Evolutionary conservation across 441 rosid genomes (phyloP).

Genomic region (Viola pubescens): DNA sequence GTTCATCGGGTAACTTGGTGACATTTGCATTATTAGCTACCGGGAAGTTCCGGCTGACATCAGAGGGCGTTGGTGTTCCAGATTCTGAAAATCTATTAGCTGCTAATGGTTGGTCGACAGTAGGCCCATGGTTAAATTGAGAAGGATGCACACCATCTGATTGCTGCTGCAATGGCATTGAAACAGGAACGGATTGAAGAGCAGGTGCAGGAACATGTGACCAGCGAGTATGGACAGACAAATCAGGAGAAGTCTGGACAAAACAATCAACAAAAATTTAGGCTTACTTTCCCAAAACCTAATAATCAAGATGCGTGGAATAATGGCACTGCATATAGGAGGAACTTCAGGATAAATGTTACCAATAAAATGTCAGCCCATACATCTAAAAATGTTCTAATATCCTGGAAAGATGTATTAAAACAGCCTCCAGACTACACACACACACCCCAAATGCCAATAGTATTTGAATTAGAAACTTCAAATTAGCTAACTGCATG

Average conservation of each 20-base stretch:
- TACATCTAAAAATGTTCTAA: too few species aligned
- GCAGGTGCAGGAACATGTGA: constrained; percentile 58
- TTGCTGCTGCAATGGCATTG: constrained; percentile 62
- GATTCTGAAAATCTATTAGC: constrained; percentile 45
- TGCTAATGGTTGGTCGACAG: constrained; percentile 38
- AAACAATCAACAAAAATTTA: constrained; percentile 11
- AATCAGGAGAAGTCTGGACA: constrained; percentile 66
- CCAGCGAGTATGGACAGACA: constrained; percentile 76
- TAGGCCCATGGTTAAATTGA: constrained; percentile 46
- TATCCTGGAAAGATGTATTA: too few species aligned
- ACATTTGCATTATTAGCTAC: constrained; percentile 31
- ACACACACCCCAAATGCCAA: too few species aligned
- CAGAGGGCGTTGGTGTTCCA: constrained; percentile 34
- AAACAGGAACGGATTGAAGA: constrained; percentile 43
- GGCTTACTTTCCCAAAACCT: too few species aligned
- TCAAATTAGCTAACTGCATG: too few species aligned
- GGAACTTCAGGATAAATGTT: too few species aligned
- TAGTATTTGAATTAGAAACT: too few species aligned
- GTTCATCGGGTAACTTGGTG: constrained; percentile 44
- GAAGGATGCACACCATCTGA: constrained; percentile 40
- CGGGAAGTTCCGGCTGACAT: constrained; percentile 26
- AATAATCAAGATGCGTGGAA: too few species aligned
- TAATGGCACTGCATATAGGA: too few species aligned
- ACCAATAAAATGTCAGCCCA: too few species aligned
- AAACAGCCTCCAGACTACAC: too few species aligned